These are phyloP conservation scores for Iris macrosiphon DNA, from an alignment of 106 monocot genomes.

Conservation along the genomic window DNA sequence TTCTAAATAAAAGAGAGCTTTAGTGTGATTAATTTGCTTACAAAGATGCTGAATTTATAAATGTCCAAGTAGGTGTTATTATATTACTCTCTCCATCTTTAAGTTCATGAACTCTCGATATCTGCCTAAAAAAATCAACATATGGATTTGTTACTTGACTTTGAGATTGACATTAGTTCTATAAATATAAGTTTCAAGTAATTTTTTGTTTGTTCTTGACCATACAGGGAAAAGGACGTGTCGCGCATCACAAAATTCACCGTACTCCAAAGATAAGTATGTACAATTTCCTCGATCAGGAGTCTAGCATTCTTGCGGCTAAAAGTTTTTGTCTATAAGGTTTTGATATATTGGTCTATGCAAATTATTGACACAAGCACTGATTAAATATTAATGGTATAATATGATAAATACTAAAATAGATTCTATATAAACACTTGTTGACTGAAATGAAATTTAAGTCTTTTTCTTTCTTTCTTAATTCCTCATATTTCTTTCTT, in stretches of 20 bases:
- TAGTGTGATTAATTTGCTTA: too few relatives aligned
- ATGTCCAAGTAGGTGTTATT: neutral
- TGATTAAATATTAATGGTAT: neutral
- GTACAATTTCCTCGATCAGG: neutral
- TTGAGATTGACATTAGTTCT: neutral
- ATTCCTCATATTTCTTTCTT: too few relatives aligned
- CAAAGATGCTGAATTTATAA: too few relatives aligned
- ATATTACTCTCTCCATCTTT: neutral
- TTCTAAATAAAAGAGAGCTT: too few relatives aligned
- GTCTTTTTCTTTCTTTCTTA: too few relatives aligned
- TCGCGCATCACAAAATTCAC: neutral
- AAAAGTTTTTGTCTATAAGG: neutral
- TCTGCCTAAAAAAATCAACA: too few relatives aligned
- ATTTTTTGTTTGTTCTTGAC: neutral
- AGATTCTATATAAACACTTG: too few relatives aligned
- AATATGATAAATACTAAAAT: too few relatives aligned
- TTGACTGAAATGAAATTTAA: too few relatives aligned
- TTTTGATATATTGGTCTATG: neutral
- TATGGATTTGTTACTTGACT: too few relatives aligned
- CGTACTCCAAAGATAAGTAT: slow-evolving; percentile 23
- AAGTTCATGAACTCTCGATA: too few relatives aligned
- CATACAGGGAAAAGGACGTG: slow-evolving; percentile 7
- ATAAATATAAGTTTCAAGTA: neutral
- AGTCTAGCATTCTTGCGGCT: neutral
- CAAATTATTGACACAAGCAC: too few relatives aligned